Base-by-base conservation (phyloP, 2,329 filamentous ascomycete genomes). In the Neonectria punicea region DNA sequence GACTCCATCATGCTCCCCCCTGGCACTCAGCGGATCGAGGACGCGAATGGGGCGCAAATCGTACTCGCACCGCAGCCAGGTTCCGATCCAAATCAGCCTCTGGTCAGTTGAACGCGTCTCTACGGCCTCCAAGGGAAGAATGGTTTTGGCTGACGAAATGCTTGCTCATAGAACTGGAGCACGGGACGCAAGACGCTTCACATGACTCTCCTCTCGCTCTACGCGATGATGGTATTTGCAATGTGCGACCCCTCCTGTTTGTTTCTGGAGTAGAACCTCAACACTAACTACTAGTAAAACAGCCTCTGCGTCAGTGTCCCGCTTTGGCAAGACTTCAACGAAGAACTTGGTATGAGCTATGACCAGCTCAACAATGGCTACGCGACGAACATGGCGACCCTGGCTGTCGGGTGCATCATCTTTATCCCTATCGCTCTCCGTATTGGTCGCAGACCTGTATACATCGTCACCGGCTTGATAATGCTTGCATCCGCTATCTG, bases 381-480 rank as follows among this genome's bases (percentile, higher is more conserved):
- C 9, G 76, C 78, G 1, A 69, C 69, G 14, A 74, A 75, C 32
- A 71, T 74, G 28, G 74, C 72, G 2, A 73, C 76, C 2, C 66
- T 78, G 4, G 74, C 77, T 1, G 58, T 73, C 0, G 75, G 76
- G 1, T 77, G 77, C 36, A 69, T 78, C 30, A 60, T 79, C 58
- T 76, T 79, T 53, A 72, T 80, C 18, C 78, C 77, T 3, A 70
- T 79, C 28, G 72, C 75, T 0, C 67, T 75, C 13, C 75, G 74
- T 18, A 75, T 76, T 53, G 78, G 77, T 5, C 73, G 77, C 3
- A 72, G 78, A 1, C 70, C 73, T 0, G 61, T 73, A 0, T 80
- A 80, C 20, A 57, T 80, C 2, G 10, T 69, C 4, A 76, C 75
- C 0, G 68, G 63, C 0, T 28, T 69, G 0, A 30, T 72, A 2